Conservation (phyloP, 257 asterid genomes). For the Nicotiana knightiana region DNA sequence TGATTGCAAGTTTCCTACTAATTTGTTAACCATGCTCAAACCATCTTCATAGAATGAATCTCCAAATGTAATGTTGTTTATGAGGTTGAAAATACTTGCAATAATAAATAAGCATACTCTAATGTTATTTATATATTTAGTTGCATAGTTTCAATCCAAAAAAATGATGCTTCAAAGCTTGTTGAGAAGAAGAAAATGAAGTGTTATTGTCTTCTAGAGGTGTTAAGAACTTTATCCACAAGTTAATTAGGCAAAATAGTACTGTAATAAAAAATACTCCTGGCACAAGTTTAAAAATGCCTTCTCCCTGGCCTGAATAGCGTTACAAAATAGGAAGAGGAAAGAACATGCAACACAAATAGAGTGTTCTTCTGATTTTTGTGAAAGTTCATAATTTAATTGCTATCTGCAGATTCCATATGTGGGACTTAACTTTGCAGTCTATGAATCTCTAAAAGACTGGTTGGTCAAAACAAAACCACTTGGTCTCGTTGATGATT, state of each 20-base stretch:
- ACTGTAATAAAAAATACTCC: not conserved
- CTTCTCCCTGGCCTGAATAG: not conserved
- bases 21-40: not conserved
- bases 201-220: not conserved
- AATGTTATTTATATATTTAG: not conserved
- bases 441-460: slow-evolving; percentile 92
- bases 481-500: slow-evolving; percentile 63
- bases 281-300: not conserved
- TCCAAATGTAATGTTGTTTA: not conserved
- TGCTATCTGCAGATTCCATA: slow-evolving; percentile 73
- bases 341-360: not conserved
- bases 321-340: not conserved
- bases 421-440: slow-evolving; percentile 97
- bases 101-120: not conserved
- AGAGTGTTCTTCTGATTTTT: not conserved
- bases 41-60: not conserved
- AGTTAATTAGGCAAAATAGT: not conserved
- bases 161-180: not conserved
- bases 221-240: not conserved
- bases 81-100: not conserved
- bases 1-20: not conserved
- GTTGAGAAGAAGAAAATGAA: not conserved
- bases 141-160: not conserved
- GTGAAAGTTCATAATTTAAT: slow-evolving; percentile 5
- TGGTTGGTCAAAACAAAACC: slow-evolving; percentile 65